A percentile compares a stretch with the other conserved stretches of the same genome.
These are phyloP conservation scores for Aethionema arabicum DNA, from an alignment of 345 rosid species.

Conservation along the genomic window DNA sequence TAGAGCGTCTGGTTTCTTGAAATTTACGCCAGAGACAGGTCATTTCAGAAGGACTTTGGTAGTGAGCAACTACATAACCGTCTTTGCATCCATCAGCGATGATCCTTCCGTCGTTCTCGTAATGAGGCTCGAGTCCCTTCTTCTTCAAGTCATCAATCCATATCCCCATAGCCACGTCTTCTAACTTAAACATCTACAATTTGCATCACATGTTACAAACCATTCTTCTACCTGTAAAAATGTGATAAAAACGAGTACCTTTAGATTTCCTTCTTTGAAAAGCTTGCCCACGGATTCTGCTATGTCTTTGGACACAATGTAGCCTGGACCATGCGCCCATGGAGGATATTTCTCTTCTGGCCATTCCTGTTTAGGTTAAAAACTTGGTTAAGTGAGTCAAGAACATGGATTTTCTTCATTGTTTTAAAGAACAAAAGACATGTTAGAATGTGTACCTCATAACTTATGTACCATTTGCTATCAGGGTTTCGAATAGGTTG, in stretches of 20 bases:
- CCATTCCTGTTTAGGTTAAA: conserved; percentile 62
- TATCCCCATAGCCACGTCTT: conserved; percentile 98
- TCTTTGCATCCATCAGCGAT: conserved; percentile 77
- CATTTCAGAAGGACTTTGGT: conserved; percentile 92
- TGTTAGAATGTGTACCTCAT: conserved; percentile 50
- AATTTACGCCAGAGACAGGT: conserved; percentile 93
- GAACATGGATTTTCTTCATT: neutral
- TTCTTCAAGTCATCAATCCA: conserved; percentile 78
- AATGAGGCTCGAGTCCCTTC: conserved; percentile 61
- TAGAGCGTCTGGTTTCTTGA: conserved; percentile 63
- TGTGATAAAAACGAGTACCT: conserved; percentile 42
- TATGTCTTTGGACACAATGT: conserved; percentile 76
- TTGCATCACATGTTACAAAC: conserved; percentile 4
- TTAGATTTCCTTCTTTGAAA: conserved; percentile 53
- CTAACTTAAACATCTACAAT: conserved; percentile 92
- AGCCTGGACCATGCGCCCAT: conserved; percentile 97
- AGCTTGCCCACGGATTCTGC: conserved; percentile 64
- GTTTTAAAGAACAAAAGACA: neutral
- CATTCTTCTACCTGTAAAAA: neutral
- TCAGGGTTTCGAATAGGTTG: conserved; percentile 77
- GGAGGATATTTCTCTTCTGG: conserved; percentile 76
- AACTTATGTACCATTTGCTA: conserved; percentile 96
- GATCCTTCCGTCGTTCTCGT: conserved; percentile 70
- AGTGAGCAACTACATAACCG: conserved; percentile 88
- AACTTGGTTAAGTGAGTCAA: neutral